These are phyloP conservation scores for Phaeotremella skinneri DNA, from an alignment of 768 basidiomycete genomes.

Conservation along the genomic window DNA sequence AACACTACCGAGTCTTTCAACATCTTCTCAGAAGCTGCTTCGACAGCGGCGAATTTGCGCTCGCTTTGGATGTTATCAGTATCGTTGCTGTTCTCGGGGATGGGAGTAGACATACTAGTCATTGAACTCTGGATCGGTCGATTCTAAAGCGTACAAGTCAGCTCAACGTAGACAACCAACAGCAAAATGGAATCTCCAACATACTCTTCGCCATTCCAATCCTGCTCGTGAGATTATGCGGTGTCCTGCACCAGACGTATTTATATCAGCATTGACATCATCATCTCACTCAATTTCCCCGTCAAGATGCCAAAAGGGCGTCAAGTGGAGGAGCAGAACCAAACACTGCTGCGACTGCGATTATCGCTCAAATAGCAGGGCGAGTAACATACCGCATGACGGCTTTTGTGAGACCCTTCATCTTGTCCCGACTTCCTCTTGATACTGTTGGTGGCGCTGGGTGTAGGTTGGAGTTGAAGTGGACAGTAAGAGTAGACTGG, in stretches of 20 bases:
- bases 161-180: conserved; percentile 11
- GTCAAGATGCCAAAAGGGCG: conserved; percentile 2
- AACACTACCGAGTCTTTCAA: conserved; percentile 88
- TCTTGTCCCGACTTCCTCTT: conserved; percentile 54
- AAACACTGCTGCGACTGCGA: background rate
- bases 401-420: conserved; percentile 82
- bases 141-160: conserved; percentile 57
- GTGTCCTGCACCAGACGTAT: conserved; percentile 61
- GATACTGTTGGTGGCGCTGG: no score
- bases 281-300: no score
- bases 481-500: no score
- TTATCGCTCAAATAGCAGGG: conserved; percentile 4
- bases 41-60: conserved; percentile 71
- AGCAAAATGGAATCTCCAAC: conserved; percentile 35
- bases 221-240: conserved; percentile 80
- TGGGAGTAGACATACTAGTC: conserved; percentile 57
- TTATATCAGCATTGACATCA: conserved; percentile 2
- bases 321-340: background rate
- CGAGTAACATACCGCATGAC: conserved; percentile 63
- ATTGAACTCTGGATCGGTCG: conserved; percentile 83
- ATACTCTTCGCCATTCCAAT: conserved; percentile 91
- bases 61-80: conserved; percentile 45
- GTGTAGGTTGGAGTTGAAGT: background rate
- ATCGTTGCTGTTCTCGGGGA: background rate
- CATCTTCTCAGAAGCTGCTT: conserved; percentile 80